A percentile compares a stretch with the other conserved stretches of the same genome.
Conservation (phyloP, 345 rosid genomes). For the Raphanus raphanistrum region DNA sequence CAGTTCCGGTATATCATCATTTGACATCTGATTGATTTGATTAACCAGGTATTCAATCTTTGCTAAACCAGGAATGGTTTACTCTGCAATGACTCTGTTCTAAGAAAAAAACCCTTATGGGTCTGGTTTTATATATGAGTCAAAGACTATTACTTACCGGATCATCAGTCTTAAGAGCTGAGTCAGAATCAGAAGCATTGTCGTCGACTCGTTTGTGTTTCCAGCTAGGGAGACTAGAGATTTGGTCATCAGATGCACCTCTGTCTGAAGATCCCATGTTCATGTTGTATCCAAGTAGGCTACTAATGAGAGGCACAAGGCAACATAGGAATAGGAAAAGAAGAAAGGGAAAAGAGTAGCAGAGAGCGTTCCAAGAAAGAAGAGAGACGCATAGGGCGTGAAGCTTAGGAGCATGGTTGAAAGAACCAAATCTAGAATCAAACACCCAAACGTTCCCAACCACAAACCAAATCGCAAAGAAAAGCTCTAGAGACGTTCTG, state of each 20-base stretch:
- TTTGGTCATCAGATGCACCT: slow-evolving; percentile 94
- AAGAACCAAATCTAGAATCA: slow-evolving; percentile 83
- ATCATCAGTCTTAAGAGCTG: slow-evolving; percentile 46
- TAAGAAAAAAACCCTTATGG: neutral
- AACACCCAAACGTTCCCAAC: slow-evolving; percentile 99
- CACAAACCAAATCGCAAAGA: slow-evolving; percentile 99
- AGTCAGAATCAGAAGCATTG: slow-evolving; percentile 33
- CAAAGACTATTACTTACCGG: slow-evolving; percentile 41
- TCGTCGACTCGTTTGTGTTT: slow-evolving; percentile 53
- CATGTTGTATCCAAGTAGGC: slow-evolving; percentile 90
- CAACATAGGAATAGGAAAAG: slow-evolving; percentile 88
- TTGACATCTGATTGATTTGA: neutral
- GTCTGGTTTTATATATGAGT: neutral
- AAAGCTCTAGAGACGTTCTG: slow-evolving; percentile 85
- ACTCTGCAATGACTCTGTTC: neutral
- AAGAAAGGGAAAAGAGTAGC: slow-evolving; percentile 91
- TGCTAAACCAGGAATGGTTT: slow-evolving; percentile 5
- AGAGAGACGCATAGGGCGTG: slow-evolving; percentile 86
- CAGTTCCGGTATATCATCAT: neutral
- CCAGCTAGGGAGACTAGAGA: slow-evolving; percentile 83
- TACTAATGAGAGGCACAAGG: slow-evolving; percentile 78
- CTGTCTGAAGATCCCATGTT: slow-evolving; percentile 70
- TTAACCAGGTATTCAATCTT: neutral
- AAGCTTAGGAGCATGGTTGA: slow-evolving; percentile 77
- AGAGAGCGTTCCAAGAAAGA: slow-evolving; percentile 86